A percentile compares a stretch with the other conserved stretches of the same genome.
These are phyloP conservation scores for Amanita rubescens DNA, from an alignment of 768 basidiomycete genomes.

Conservation along the genomic window DNA sequence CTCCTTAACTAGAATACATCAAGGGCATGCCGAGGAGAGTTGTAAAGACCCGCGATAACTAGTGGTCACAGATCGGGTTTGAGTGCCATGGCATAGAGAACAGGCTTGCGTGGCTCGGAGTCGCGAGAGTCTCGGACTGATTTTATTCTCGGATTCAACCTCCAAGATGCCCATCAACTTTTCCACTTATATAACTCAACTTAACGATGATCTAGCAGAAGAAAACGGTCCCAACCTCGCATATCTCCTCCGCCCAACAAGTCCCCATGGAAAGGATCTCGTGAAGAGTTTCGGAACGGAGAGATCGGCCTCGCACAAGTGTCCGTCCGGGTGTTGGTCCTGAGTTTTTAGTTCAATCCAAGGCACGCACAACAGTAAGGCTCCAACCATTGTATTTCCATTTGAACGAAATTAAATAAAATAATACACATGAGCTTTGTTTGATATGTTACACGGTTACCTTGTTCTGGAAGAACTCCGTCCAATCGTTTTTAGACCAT, in stretches of 20 bases:
- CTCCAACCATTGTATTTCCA: no score
- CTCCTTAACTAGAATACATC: conserved; percentile 63
- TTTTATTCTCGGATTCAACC: neutral
- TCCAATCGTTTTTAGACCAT: conserved; percentile 82
- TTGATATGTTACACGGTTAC: conserved; percentile 31
- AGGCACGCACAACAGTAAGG: no score
- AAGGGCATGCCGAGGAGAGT: conserved; percentile 70
- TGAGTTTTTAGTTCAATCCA: no score
- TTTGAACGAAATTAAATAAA: no score
- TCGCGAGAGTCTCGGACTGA: no score
- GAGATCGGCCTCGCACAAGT: no score
- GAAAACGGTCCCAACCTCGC: conserved; percentile 68
- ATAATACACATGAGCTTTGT: no score
- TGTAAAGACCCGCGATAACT: conserved; percentile 47
- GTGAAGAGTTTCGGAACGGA: conserved; percentile 64
- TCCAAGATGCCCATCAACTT: conserved; percentile 48
- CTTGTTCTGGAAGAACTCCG: conserved; percentile 58
- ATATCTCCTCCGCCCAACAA: conserved; percentile 66
- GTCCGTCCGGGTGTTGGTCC: no score
- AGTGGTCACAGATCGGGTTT: conserved; percentile 66
- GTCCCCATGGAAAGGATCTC: conserved; percentile 69
- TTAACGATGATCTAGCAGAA: conserved; percentile 51
- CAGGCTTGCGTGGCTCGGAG: no score
- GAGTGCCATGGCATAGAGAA: conserved; percentile 51
- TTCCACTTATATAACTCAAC: conserved; percentile 48